These are phyloP conservation scores for Talaromyces stipitatus DNA, from an alignment of 495 filamentous ascomycete species.

Conservation along the genomic window DNA sequence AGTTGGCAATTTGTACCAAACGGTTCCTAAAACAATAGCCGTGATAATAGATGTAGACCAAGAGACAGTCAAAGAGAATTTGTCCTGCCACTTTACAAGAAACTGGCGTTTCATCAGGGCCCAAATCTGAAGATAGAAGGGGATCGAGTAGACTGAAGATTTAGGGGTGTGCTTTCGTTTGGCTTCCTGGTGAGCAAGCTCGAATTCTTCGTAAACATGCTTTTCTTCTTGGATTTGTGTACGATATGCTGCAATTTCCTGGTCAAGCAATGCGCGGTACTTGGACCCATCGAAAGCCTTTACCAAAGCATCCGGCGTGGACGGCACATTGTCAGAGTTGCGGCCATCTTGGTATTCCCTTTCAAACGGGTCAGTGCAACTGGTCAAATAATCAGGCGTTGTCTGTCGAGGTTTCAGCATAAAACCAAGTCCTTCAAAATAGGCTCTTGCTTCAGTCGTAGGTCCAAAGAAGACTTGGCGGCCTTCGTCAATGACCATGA, in stretches of 20 bases:
- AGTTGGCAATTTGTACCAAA: constrained; percentile 71
- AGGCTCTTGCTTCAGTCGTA: constrained; percentile 55
- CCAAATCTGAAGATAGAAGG: constrained; percentile 73
- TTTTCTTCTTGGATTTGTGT: constrained; percentile 50
- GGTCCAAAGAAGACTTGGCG: constrained; percentile 77
- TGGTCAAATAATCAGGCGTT: constrained; percentile 79
- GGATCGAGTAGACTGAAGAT: constrained; percentile 71
- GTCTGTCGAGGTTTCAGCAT: constrained; percentile 72
- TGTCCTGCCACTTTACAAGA: constrained; percentile 77
- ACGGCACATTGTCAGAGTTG: constrained; percentile 55
- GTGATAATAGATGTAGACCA: constrained; percentile 70
- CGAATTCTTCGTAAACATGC: constrained; percentile 65
- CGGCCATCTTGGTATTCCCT: constrained; percentile 61
- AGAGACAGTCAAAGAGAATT: constrained; percentile 63
- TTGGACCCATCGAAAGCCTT: constrained; percentile 61
- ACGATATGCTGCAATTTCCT: constrained; percentile 64
- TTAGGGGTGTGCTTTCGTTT: constrained; percentile 62
- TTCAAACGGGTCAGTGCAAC: constrained; percentile 76
- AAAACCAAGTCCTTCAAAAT: constrained; percentile 81
- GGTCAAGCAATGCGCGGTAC: constrained; percentile 44
- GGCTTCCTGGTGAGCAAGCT: constrained; percentile 64
- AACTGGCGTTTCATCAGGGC: constrained; percentile 77
- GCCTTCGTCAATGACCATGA: constrained; percentile 73
- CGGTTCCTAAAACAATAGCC: constrained; percentile 76
- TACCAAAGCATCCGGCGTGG: constrained; percentile 49